Evolutionary conservation across 1,284 basidiomycete species (phyloP).

Genomic region (Puccinia novopanici): DNA sequence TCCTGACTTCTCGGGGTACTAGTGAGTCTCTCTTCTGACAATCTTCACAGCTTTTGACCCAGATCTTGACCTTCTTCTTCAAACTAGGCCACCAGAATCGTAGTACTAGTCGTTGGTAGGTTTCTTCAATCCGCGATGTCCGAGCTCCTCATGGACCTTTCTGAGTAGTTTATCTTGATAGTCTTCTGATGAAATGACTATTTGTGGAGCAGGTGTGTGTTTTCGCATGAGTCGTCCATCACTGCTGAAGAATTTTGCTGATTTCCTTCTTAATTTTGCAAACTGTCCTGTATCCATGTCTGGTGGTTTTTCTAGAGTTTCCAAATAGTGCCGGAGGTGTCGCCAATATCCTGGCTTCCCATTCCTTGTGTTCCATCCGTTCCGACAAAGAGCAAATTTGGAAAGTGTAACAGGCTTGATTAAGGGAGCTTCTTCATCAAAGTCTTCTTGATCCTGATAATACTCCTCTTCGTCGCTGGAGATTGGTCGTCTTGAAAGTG

Average conservation of each 20-base stretch:
- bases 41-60: slow-evolving; percentile 2
- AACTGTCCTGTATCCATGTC: background rate
- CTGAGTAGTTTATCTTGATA: background rate
- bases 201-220: background rate
- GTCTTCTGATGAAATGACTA: background rate
- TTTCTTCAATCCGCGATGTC: background rate
- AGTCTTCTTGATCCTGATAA: too few relatives aligned
- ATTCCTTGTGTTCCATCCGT: too few relatives aligned
- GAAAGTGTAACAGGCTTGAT: too few relatives aligned
- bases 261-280: background rate
- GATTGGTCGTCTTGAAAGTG: background rate
- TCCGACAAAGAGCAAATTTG: too few relatives aligned
- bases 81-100: too few relatives aligned
- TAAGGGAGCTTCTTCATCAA: too few relatives aligned
- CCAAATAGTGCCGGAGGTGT: background rate
- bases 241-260: background rate
- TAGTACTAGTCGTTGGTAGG: background rate
- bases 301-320: background rate
- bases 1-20: background rate
- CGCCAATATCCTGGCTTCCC: slow-evolving; percentile 4
- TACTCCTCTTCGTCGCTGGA: background rate
- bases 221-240: background rate
- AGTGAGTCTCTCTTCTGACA: background rate
- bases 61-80: background rate
- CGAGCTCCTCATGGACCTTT: background rate